Base-by-base conservation (phyloP, 1,284 basidiomycete genomes). In the Tetrapyrgos nigripes region DNA sequence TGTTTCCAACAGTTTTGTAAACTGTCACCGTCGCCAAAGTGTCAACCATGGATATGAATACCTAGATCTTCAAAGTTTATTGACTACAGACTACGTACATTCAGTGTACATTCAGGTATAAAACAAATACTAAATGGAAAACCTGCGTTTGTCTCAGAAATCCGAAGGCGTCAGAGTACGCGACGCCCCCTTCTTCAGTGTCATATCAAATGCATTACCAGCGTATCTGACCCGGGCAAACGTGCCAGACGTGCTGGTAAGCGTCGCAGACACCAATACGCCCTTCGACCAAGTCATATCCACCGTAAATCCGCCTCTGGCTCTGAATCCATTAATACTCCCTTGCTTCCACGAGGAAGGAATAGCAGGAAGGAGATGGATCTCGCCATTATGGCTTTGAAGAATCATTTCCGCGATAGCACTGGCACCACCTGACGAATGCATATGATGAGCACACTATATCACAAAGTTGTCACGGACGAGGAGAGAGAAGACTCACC, bases 311-410 rank as follows among this genome's bases (percentile, higher is more conserved):
- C 63, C 63, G 6, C 63, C 64, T 26, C 64, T 40, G 2, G 61
- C 63, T 27, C 63, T 61, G 29, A 66, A 51, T 1, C 64, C 64
- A 24, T 26, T 63, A 19, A 63, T 60, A 2, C 50, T 53, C 4
- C 64, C 63, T 40, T 54, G 33, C 3, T 19, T n/a, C 44, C 60
- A 59, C 24, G 62, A 56, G 6, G 47, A 13, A 13, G 64, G 64
- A 11, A 66, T 52, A 24, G 64, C 64, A 3, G 63, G 63, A 6
- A 66, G 50, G 8, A 64, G 53, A 50, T 66, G 64, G 14, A 66
- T 62, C 47, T 63, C 64, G 3, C 59, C 64, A 29, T 62, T 60
- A n/a, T 66, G 64, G 17, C 61, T 62, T 53, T 66, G 64, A 27
- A 66, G 50, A 17, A 66, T 59, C 35, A 64, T 56, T 51, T 66